Percentiles rank a stretch among this genome's conserved stretches.
Evolutionary conservation across 345 rosid genomes (phyloP).

Genomic region (Xanthoceras sorbifolium): DNA sequence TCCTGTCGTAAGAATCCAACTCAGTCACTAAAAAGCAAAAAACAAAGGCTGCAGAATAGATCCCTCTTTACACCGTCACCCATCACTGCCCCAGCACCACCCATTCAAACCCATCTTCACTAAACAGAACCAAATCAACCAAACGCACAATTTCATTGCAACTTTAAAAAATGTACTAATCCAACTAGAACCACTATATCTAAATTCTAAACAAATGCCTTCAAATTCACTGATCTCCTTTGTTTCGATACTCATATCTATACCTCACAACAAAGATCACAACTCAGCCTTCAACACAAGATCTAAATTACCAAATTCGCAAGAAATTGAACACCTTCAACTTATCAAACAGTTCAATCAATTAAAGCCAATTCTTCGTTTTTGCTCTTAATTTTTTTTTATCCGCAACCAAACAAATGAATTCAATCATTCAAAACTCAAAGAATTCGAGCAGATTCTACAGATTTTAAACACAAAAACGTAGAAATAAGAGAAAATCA

Average conservation of each 20-base stretch:
- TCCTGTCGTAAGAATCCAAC: background rate
- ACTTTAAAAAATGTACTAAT: background rate
- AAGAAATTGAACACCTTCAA: background rate
- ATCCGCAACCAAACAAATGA: background rate
- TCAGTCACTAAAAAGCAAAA: background rate
- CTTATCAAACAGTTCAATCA: constrained; percentile 5
- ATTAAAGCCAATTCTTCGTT: background rate
- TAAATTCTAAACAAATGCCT: background rate
- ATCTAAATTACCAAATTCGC: background rate
- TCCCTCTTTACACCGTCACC: background rate
- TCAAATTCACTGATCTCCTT: background rate
- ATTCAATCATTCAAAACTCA: background rate
- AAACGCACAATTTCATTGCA: constrained; percentile 7
- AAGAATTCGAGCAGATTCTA: background rate
- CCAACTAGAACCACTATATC: background rate
- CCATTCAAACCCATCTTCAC: background rate
- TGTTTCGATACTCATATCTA: background rate
- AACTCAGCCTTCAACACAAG: background rate
- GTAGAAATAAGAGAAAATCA: background rate
- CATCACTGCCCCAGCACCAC: no score
- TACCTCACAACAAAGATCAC: background rate
- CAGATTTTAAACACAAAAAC: background rate
- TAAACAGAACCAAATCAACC: background rate
- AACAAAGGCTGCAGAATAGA: background rate
- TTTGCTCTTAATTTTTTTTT: background rate